A percentile compares a stretch with the other conserved stretches of the same genome.
These are phyloP conservation scores for Priceomyces fermenticarens DNA, from an alignment of 805 yeast species.

Conservation along the genomic window DNA sequence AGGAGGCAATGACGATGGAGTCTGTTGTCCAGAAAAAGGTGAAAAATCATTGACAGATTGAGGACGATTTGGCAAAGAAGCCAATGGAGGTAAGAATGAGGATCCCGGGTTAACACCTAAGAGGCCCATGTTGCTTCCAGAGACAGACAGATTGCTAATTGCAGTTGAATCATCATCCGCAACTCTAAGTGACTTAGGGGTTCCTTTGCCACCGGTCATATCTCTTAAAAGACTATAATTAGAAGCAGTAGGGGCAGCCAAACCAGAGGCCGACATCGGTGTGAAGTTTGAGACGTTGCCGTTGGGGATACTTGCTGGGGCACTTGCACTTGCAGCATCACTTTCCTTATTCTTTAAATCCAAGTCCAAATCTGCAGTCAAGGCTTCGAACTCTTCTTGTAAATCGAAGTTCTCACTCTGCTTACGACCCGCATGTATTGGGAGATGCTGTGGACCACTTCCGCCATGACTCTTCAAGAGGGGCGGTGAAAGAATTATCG, in stretches of 20 bases:
- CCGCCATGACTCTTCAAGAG: slow-evolving; percentile 26
- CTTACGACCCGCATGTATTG: slow-evolving; percentile 22
- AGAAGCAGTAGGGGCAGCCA: slow-evolving; percentile 15
- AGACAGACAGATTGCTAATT: slow-evolving; percentile 9
- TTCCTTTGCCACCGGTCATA: slow-evolving; percentile 6
- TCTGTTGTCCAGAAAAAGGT: slow-evolving; percentile 15
- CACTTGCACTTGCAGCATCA: slow-evolving; percentile 5
- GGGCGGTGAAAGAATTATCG: slow-evolving; percentile 41
- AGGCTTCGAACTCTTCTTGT: slow-evolving; percentile 47
- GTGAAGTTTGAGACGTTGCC: not conserved
- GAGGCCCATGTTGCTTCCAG: slow-evolving; percentile 24
- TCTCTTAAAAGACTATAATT: slow-evolving; percentile 9
- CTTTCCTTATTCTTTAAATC: slow-evolving; percentile 27
- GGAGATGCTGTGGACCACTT: slow-evolving; percentile 2
- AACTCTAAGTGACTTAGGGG: slow-evolving; percentile 13
- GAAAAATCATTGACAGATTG: slow-evolving; percentile 42
- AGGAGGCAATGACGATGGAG: slow-evolving; percentile 9
- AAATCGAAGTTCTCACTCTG: slow-evolving; percentile 45
- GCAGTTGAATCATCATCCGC: slow-evolving; percentile 19
- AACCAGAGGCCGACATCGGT: slow-evolving; percentile 3
- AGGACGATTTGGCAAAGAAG: slow-evolving; percentile 36
- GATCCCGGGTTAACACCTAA: slow-evolving; percentile 15
- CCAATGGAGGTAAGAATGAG: slow-evolving; percentile 23
- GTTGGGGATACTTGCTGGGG: slow-evolving; percentile 2
- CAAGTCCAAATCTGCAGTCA: slow-evolving; percentile 44